Evolutionary conservation across 192 early-diverging fungal genomes (phyloP).

Genomic region (Umbelopsis sp.): DNA sequence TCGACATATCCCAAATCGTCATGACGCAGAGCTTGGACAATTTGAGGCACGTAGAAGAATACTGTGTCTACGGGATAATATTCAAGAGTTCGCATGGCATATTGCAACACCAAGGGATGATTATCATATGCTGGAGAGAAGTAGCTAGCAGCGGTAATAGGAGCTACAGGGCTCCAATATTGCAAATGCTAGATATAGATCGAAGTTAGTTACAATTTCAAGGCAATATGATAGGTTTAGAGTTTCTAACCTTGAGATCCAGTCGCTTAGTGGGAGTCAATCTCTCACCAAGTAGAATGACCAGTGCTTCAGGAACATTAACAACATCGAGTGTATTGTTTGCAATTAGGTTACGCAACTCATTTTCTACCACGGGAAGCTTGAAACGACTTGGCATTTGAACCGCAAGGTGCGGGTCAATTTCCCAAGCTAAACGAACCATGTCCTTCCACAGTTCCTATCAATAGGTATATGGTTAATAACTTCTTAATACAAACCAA

Average conservation of each 20-base stretch:
- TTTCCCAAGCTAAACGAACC: slow-evolving; percentile 81
- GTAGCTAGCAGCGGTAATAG: slow-evolving; percentile 85
- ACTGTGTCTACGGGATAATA: slow-evolving; percentile 90
- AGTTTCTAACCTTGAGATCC: slow-evolving; percentile 32
- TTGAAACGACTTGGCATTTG: slow-evolving; percentile 78
- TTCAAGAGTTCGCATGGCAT: slow-evolving; percentile 89
- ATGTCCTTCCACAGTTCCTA: slow-evolving; percentile 73
- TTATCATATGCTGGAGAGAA: slow-evolving; percentile 70
- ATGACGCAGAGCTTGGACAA: slow-evolving; percentile 93
- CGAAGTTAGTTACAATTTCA: slow-evolving; percentile 28
- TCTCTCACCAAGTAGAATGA: slow-evolving; percentile 71
- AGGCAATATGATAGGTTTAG: not conserved
- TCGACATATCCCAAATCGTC: slow-evolving; percentile 94
- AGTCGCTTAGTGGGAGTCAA: slow-evolving; percentile 36
- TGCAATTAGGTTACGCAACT: slow-evolving; percentile 66
- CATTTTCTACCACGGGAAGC: slow-evolving; percentile 63
- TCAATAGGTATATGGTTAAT: slow-evolving; percentile 18
- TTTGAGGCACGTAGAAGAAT: slow-evolving; percentile 99
- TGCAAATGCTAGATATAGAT: slow-evolving; percentile 61
- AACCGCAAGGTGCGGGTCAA: slow-evolving; percentile 82
- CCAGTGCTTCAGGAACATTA: slow-evolving; percentile 71
- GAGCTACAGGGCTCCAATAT: slow-evolving; percentile 90
- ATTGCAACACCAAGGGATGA: slow-evolving; percentile 94
- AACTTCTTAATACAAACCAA: not conserved
- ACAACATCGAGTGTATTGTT: slow-evolving; percentile 69